A percentile compares a stretch with the other conserved stretches of the same genome.
Conservation (phyloP, 768 basidiomycete genomes). For the Rhizopogon sp. region DNA sequence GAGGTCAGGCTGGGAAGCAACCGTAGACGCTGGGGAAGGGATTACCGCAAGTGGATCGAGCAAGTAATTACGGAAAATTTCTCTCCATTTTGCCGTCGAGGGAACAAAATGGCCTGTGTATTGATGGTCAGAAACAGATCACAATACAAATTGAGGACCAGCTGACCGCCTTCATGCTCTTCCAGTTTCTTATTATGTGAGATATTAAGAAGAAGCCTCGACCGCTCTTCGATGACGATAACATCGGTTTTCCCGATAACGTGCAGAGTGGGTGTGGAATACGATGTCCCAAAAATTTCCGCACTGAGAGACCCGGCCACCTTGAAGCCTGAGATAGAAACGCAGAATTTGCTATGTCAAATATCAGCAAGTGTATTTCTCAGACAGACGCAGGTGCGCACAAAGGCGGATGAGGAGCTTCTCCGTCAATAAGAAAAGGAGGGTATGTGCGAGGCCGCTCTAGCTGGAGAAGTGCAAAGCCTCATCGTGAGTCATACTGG, state of each 20-base stretch:
- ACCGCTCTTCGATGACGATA: slow-evolving; percentile 67
- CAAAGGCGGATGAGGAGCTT: slow-evolving; percentile 71
- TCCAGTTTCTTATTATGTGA: slow-evolving; percentile 61
- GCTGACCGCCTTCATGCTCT: slow-evolving; percentile 74
- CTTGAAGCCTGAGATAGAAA: slow-evolving; percentile 73
- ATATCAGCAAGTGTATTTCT: background rate
- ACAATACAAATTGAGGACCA: background rate
- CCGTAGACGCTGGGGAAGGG: slow-evolving; percentile 37
- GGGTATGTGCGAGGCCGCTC: slow-evolving; percentile 50
- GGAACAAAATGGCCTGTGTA: slow-evolving; percentile 77
- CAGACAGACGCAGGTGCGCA: slow-evolving; percentile 27
- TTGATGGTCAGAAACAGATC: background rate
- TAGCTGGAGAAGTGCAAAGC: slow-evolving; percentile 30
- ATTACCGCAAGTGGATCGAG: slow-evolving; percentile 43
- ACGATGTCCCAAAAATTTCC: slow-evolving; percentile 45
- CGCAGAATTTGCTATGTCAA: slow-evolving; percentile 56
- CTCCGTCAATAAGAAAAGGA: slow-evolving; percentile 57
- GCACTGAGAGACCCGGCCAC: slow-evolving; percentile 41
- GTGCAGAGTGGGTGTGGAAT: slow-evolving; percentile 72
- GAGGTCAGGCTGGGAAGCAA: slow-evolving; percentile 25
- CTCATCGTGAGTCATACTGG: slow-evolving; percentile 1
- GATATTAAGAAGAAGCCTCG: slow-evolving; percentile 47
- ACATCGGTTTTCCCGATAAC: slow-evolving; percentile 75
- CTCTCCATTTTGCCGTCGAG: slow-evolving; percentile 69
- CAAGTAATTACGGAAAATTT: slow-evolving; percentile 68